Percentiles rank a stretch among this genome's conserved stretches.
These are phyloP conservation scores for Coniochaeta prunicola DNA, from an alignment of 2,329 filamentous ascomycete species.

Conservation along the genomic window DNA sequence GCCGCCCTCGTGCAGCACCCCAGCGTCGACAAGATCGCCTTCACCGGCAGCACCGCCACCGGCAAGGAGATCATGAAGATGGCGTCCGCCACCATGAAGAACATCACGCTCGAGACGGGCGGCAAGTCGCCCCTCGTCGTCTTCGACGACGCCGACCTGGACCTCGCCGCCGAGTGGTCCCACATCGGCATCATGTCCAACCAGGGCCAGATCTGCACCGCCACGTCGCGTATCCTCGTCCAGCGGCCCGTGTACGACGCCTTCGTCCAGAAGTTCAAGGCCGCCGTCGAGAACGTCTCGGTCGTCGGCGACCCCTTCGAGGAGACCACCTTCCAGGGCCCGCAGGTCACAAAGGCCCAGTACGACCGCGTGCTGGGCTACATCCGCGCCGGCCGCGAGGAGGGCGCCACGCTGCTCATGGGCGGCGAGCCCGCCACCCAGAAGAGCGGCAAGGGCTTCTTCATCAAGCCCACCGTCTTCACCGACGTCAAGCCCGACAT, in stretches of 20 bases:
- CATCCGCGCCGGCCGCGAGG: slow-evolving; percentile 58
- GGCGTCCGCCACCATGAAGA: slow-evolving; percentile 54
- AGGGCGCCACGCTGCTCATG: slow-evolving; percentile 54
- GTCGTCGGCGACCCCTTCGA: slow-evolving; percentile 61
- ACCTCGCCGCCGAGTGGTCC: slow-evolving; percentile 51
- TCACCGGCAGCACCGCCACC: slow-evolving; percentile 63
- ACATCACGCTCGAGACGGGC: slow-evolving; percentile 55
- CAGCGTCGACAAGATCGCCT: slow-evolving; percentile 62
- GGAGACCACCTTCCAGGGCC: slow-evolving; percentile 62
- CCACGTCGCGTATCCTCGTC: slow-evolving; percentile 53
- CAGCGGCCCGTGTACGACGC: slow-evolving; percentile 50
- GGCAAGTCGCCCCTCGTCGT: slow-evolving; percentile 54
- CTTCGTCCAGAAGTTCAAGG: slow-evolving; percentile 57
- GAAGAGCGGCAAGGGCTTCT: slow-evolving; percentile 37
- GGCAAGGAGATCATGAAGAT: slow-evolving; percentile 67
- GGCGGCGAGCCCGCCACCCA: slow-evolving; percentile 52
- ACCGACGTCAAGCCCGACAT: slow-evolving; percentile 25
- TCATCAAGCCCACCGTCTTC: slow-evolving; percentile 26
- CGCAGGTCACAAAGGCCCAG: slow-evolving; percentile 60
- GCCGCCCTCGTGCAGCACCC: slow-evolving; percentile 57
- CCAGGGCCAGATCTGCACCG: slow-evolving; percentile 54
- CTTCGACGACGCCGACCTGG: slow-evolving; percentile 56
- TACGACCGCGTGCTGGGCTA: slow-evolving; percentile 61
- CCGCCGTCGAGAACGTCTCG: slow-evolving; percentile 47
- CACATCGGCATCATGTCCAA: slow-evolving; percentile 44